These are phyloP conservation scores for Mycena epipterygia DNA, from an alignment of 768 basidiomycete genomes.

Conservation along the genomic window DNA sequence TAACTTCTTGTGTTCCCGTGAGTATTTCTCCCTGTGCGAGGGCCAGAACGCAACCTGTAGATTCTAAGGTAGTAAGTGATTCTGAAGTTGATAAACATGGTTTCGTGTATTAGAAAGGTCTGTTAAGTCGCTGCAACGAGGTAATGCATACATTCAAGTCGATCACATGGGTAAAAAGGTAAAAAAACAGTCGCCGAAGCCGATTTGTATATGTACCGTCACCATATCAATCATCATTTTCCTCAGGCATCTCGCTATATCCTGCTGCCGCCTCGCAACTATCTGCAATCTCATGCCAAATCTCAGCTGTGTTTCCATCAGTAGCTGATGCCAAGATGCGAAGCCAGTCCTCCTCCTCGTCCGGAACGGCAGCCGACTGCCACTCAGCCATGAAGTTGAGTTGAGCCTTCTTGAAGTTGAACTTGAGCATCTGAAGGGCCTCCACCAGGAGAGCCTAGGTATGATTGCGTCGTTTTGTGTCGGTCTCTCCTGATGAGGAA, in stretches of 20 bases:
- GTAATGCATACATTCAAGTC: no score
- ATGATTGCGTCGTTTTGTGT: slow-evolving; percentile 3
- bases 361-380: not conserved
- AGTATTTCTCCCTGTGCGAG: no score
- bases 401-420: not conserved
- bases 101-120: no score
- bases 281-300: not conserved
- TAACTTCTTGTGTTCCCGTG: no score
- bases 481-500: slow-evolving; percentile 5
- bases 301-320: not conserved
- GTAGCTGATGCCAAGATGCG: not conserved
- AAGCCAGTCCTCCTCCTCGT: slow-evolving; percentile 15
- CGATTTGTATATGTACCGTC: no score
- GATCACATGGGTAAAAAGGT: no score
- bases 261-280: not conserved
- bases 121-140: no score
- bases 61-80: no score
- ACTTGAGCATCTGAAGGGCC: slow-evolving; percentile 8
- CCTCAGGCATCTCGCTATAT: not conserved
- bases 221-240: not conserved
- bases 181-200: no score
- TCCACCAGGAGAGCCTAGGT: not conserved
- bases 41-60: no score
- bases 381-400: slow-evolving; percentile 10
- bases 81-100: no score